phyloP scores from a whole-genome alignment of 495 filamentous ascomycete genomes.

The Neurospora sp. region DNA sequence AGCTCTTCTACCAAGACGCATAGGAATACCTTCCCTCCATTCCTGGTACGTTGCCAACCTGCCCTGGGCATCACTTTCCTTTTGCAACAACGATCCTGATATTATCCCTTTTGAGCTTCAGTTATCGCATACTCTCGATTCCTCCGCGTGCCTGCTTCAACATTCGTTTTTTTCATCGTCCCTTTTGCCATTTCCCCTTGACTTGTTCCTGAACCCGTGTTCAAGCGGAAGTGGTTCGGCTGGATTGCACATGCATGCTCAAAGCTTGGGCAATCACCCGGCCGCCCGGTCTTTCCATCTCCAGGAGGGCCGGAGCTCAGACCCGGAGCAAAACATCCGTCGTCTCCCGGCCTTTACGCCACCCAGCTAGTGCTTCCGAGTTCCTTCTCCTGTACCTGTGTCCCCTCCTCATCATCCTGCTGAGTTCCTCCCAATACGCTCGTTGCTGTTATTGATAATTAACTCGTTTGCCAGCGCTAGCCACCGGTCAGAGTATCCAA shows the following conservation, averaged over 20 bases:
- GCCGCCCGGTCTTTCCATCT: conserved; percentile 3
- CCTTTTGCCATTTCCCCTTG: background rate
- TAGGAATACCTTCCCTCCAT: background rate
- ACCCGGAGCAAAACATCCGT: conserved; percentile 5
- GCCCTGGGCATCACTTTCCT: background rate
- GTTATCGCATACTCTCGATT: background rate
- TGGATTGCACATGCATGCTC: background rate
- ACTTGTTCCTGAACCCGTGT: background rate
- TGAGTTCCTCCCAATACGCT: background rate
- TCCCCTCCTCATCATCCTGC: background rate
- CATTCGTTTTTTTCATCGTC: background rate
- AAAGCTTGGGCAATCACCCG: background rate
- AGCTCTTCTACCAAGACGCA: background rate
- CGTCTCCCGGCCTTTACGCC: background rate
- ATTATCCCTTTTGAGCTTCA: background rate
- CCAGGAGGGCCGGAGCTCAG: conserved; percentile 6
- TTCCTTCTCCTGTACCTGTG: background rate
- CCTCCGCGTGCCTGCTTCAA: background rate
- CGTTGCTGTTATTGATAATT: background rate
- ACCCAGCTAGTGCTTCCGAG: background rate
- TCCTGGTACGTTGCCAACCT: background rate
- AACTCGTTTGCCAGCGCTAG: background rate
- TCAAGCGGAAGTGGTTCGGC: background rate
- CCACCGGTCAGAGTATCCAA: background rate
- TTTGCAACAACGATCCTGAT: background rate